phyloP scores from a whole-genome alignment of 2,329 filamentous ascomycete genomes.

The Allantophomopsis cytisporea region DNA sequence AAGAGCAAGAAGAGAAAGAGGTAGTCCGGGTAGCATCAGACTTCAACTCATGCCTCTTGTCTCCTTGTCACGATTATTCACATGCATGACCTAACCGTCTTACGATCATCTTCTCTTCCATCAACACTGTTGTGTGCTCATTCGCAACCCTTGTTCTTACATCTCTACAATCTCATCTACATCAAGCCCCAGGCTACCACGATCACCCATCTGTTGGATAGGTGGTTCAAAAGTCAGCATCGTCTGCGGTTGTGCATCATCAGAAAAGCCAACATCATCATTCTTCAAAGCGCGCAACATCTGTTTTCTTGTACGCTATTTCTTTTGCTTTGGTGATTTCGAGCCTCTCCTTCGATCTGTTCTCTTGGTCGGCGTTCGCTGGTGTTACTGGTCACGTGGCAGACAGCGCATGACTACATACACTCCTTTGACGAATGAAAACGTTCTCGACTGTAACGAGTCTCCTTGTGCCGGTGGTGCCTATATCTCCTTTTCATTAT shows the following conservation, averaged over 20 bases:
- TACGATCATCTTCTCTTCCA: neutral
- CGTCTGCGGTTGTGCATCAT: no score
- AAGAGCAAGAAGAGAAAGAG: slow-evolving; percentile 62
- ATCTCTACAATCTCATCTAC: neutral
- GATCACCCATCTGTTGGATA: slow-evolving; percentile 1
- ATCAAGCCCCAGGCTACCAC: neutral
- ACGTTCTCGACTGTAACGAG: neutral
- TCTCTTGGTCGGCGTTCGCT: neutral
- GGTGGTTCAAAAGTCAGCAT: slow-evolving; percentile 1
- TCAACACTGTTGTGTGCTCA: neutral
- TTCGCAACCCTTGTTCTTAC: neutral
- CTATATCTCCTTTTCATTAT: neutral
- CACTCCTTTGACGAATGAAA: neutral
- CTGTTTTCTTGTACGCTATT: neutral
- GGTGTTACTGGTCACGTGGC: no score
- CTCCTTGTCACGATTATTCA: neutral
- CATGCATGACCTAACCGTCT: neutral
- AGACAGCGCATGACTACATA: neutral
- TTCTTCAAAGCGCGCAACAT: neutral
- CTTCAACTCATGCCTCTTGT: neutral
- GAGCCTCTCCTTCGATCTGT: neutral
- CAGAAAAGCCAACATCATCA: no score
- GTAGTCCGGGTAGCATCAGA: slow-evolving; percentile 18
- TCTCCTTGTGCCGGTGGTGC: neutral
- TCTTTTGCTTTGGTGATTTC: neutral